Percentiles rank a stretch among this genome's conserved stretches.
Evolutionary conservation across 768 basidiomycete species (phyloP).

Genomic region (Inosperma sp.): DNA sequence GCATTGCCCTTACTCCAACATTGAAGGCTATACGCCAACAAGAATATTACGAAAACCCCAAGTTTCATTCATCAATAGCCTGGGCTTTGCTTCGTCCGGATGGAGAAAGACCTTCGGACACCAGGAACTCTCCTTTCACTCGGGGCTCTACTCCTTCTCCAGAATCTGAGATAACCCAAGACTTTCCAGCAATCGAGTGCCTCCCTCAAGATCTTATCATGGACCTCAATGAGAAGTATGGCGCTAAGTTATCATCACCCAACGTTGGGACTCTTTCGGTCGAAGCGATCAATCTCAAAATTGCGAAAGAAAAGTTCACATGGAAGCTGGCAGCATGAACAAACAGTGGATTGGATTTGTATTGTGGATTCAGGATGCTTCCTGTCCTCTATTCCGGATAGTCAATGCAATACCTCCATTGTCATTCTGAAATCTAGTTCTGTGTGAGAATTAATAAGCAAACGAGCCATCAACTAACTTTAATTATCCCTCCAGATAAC

Average conservation of each 20-base stretch:
- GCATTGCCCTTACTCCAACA: constrained; percentile 52
- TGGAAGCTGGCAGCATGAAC: constrained; percentile 35
- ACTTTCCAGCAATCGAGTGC: constrained; percentile 45
- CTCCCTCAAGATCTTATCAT: constrained; percentile 48
- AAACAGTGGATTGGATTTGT: neutral
- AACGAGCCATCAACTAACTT: too few relatives aligned
- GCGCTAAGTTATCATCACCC: constrained; percentile 37
- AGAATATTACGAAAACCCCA: constrained; percentile 73
- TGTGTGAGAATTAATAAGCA: too few relatives aligned
- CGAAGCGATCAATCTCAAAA: constrained; percentile 54
- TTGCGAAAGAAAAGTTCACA: constrained; percentile 59
- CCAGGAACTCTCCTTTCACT: constrained; percentile 13
- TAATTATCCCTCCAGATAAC: constrained; percentile 82
- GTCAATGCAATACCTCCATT: too few relatives aligned
- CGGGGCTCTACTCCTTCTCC: constrained; percentile 14
- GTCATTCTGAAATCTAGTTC: too few relatives aligned
- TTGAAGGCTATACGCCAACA: constrained; percentile 64
- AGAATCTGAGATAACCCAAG: constrained; percentile 8
- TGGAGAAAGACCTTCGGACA: constrained; percentile 12
- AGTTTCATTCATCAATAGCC: constrained; percentile 85
- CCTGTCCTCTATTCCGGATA: too few relatives aligned
- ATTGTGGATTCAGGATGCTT: neutral
- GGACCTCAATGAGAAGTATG: constrained; percentile 46
- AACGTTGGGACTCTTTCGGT: constrained; percentile 49
- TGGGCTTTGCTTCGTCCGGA: constrained; percentile 67